A percentile compares a stretch with the other conserved stretches of the same genome.
These are phyloP conservation scores for Colletotrichum sp. DNA, from an alignment of 2,329 filamentous ascomycete species.

Conservation along the genomic window DNA sequence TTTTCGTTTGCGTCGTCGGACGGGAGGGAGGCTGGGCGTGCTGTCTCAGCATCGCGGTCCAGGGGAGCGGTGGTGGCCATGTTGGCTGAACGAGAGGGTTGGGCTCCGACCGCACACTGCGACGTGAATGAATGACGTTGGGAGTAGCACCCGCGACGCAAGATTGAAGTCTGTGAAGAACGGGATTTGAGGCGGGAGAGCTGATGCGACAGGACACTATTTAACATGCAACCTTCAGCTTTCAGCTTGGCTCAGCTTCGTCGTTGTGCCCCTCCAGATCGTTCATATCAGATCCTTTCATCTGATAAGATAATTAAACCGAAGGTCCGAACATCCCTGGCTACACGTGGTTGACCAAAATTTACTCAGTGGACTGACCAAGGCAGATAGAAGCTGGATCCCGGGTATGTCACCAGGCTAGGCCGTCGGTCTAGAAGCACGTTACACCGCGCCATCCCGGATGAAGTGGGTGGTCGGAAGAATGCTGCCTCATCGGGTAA, in stretches of 20 bases:
- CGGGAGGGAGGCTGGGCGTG: background rate
- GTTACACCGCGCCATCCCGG: background rate
- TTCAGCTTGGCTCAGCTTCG: background rate
- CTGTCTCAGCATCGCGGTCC: background rate
- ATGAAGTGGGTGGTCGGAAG: background rate
- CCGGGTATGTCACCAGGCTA: background rate
- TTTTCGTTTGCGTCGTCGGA: background rate
- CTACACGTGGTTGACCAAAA: background rate
- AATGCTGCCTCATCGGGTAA: background rate
- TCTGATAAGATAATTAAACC: background rate
- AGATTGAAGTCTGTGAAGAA: background rate
- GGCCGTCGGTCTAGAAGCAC: background rate
- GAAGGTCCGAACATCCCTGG: background rate
- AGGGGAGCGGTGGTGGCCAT: background rate
- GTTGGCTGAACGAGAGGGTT: background rate
- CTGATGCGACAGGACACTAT: background rate
- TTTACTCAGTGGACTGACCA: background rate
- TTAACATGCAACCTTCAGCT: background rate
- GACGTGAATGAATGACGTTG: background rate
- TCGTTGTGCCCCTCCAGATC: background rate
- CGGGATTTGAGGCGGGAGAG: background rate
- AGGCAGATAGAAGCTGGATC: background rate
- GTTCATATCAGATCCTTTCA: background rate
- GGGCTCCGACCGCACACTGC: background rate
- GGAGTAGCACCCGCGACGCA: background rate